Percentiles rank a stretch among this genome's conserved stretches.
Evolutionary conservation across 2,329 filamentous ascomycete genomes (phyloP).

Genomic region (Cryphonectria parasitica): DNA sequence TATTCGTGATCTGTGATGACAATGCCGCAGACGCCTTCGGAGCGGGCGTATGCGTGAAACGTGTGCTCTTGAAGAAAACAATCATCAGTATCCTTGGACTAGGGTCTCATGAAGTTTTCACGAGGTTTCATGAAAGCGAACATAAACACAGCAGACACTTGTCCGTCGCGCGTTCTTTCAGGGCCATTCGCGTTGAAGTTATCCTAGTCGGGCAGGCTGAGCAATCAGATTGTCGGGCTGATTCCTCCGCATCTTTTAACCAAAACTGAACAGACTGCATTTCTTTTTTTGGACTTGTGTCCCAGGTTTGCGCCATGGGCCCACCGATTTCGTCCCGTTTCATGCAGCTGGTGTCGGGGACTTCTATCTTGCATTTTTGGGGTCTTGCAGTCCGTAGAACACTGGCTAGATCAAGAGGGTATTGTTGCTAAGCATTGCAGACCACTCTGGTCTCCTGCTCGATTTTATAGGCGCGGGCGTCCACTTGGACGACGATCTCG

Average conservation of each 20-base stretch:
- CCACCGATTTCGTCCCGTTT: background rate
- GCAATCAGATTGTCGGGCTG: background rate
- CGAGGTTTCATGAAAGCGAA: background rate
- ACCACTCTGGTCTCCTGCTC: background rate
- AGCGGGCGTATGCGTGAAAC: slow-evolving; percentile 78
- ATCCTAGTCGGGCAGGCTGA: background rate
- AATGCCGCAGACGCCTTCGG: slow-evolving; percentile 74
- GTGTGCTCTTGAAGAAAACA: slow-evolving; percentile 57
- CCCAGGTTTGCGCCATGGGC: background rate
- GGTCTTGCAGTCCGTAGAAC: background rate
- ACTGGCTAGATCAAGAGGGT: background rate
- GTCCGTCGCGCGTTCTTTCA: background rate
- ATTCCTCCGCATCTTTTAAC: background rate
- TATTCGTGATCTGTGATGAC: slow-evolving; percentile 79
- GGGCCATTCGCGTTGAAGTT: background rate
- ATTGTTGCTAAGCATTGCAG: background rate
- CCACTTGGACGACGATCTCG: background rate
- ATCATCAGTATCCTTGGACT: background rate
- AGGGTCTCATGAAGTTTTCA: background rate
- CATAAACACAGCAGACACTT: background rate
- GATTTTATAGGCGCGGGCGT: background rate
- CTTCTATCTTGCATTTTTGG: background rate
- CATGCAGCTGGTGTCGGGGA: background rate
- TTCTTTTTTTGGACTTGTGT: background rate
- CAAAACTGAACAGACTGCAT: background rate